Conservation (phyloP, 2,329 filamentous ascomycete species). For the Tolypocladium inflatum region DNA sequence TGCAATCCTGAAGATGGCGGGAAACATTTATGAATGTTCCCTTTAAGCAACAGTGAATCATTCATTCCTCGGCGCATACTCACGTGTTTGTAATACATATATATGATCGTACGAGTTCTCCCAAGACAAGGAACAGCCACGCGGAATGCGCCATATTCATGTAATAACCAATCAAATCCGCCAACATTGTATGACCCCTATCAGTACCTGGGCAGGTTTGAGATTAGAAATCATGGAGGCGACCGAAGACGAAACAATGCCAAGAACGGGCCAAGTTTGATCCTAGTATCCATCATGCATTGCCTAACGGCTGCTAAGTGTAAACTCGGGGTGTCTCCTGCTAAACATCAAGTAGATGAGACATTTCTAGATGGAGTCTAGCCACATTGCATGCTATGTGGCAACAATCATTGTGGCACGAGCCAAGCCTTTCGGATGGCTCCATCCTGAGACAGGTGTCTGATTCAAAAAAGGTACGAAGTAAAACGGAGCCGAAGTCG, state of each 20-base stretch:
- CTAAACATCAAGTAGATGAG: background rate
- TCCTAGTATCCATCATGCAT: background rate
- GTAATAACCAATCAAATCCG: background rate
- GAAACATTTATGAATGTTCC: background rate
- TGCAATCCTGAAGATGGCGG: background rate
- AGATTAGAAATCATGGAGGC: background rate
- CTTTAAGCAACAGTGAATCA: background rate
- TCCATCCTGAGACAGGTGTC: background rate
- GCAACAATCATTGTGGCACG: background rate
- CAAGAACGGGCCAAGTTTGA: background rate
- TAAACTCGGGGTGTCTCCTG: no score
- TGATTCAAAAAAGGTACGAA: no score
- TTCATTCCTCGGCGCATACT: background rate
- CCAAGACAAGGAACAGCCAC: background rate
- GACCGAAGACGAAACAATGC: no score
- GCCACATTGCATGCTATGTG: background rate
- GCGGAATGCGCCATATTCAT: background rate
- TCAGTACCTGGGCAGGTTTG: no score
- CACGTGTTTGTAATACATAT: background rate
- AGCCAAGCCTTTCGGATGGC: background rate
- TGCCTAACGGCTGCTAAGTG: no score
- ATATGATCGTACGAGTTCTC: background rate
- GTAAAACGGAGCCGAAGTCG: no score
- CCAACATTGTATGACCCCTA: background rate
- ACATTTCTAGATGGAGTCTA: background rate